Base-by-base conservation (phyloP, 2,329 filamentous ascomycete species). In the Aotearoamyces nothofagi region DNA sequence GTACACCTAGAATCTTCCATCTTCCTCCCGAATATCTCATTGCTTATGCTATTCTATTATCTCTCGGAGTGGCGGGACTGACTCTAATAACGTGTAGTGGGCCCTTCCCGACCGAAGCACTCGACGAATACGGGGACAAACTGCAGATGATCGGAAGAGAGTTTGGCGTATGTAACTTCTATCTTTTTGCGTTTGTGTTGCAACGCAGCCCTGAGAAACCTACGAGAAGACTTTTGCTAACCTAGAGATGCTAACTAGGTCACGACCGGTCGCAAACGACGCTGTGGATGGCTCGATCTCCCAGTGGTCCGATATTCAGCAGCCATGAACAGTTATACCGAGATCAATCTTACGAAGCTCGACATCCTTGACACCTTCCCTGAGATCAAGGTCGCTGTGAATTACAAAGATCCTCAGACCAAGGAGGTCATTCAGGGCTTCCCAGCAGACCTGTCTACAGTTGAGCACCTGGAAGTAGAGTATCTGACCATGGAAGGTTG, bases 301-400 rank as follows among this genome's bases (percentile, higher is more conserved):
- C 66, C 39, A 64, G 67, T 45, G 58, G 52, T 79, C 37, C 74
- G 76, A 49, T 79, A 77, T 57, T 73, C 58, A 7, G 52, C 60
- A 35, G 32, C 32, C 12, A 38, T 43, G 17, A 44, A 41, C 24
- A 25, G 35, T 15, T 40, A 42, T 22, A 71, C 69, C 15, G 52
- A 58, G 24, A 47, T 73, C 29, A 71, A 73, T 43, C 46, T 73
- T 22, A 72, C 65, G 9, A 72, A 69, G 52, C 63, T 80, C 13
- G 75, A 81, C 41, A 63, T 83, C 20, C 61, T 84, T 10, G 78
- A 84, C 48, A 68, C 68, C 17, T 83, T 92, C 49, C 61, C 68
- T 7, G 74, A 71, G 44, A 66, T 92, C 54, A 79, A 84, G 51
- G 61, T 81, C 28, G 78, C 78, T 11, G 68, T 78, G 9, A 72